Evolutionary conservation across 495 filamentous ascomycete genomes (phyloP), one percentile per base, ranked within the genome.

Genomic region (Aspergillus bridgeri): DNA sequence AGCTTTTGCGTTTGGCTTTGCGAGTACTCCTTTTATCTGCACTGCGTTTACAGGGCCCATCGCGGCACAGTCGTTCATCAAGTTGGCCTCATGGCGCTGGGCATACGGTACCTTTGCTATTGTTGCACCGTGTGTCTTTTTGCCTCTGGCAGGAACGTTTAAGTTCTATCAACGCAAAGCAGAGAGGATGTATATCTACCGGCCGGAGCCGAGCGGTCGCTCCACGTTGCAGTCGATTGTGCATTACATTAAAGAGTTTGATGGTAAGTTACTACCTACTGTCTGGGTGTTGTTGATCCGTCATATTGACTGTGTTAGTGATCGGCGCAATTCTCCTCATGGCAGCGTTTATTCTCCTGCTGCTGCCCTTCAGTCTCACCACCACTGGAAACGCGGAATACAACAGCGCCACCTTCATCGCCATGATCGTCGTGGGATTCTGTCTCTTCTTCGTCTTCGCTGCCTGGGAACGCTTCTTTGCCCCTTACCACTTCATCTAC

Each of bases 71-170:
- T 60, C 64, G 0, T 79, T 83, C 44, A 81, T 79, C 52, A 65
- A 75, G 4, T 75, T 77, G 6, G 66, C 75, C 9, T 76, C 77
- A 6, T 89, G 80, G 77, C 77, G 84, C 38, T 89, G 86, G 87
- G 80, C 75, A 17, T 87, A 82, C 61, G 86, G 84, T 27, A 72
- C 76, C 20, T 88, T 86, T 62, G 71, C 79, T 43, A 85, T 89
- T 58, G 70, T 86, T 53, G 74, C 75, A 6, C 81, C 81, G 0
- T 60, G 77, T 51, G 68, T 85, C 44, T 80, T 79, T 51, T 43
- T 75, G 11, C 85, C 85, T 3, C 62, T 87, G 2, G 67, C 67
- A 0, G 24, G 67, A 7, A 63, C 83, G 3, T 83, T 86, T 62
- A 78, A 76, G 57, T 65, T 74, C 60, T 84, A 86, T 61, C 74